phyloP scores from a whole-genome alignment of 1,139 yeast species.

The Saccharomycopsis hybrid region DNA sequence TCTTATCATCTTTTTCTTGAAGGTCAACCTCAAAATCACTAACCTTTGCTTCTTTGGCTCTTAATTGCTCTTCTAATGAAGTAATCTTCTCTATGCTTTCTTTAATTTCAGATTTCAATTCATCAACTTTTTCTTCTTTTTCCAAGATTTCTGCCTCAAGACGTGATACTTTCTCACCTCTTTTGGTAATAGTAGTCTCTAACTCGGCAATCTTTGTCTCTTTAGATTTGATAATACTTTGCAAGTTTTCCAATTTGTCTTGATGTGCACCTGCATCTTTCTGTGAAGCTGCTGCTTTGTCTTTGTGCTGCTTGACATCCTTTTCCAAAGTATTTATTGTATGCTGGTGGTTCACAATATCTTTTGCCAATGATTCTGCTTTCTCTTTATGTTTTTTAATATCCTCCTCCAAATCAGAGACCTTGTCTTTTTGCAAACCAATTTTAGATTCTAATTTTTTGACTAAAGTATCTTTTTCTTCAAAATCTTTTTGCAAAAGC shows the following conservation, averaged over 20 bases:
- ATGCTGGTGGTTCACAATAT: neutral
- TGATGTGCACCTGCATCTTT: neutral
- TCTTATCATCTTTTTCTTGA: slow-evolving; percentile 16
- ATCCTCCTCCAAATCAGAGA: neutral
- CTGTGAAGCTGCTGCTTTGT: neutral
- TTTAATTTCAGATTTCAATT: slow-evolving; percentile 26
- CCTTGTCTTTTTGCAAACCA: neutral
- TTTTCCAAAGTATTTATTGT: neutral
- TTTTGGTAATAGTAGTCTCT: neutral
- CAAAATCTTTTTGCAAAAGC: neutral
- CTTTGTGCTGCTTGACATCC: neutral
- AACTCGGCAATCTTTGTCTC: neutral
- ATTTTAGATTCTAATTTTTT: neutral
- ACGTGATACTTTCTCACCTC: neutral
- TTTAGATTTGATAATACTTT: neutral
- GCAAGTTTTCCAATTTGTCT: neutral
- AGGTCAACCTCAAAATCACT: slow-evolving; percentile 6
- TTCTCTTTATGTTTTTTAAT: neutral
- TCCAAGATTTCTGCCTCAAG: slow-evolving; percentile 20
- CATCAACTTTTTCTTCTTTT: slow-evolving; percentile 25
- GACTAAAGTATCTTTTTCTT: neutral
- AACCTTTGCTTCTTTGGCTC: slow-evolving; percentile 1
- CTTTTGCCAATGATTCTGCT: neutral
- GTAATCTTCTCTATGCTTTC: slow-evolving; percentile 23
- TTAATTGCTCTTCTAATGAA: slow-evolving; percentile 3